Conservation (phyloP, 2,329 filamentous ascomycete species). For the Zymoseptoria brevis region DNA sequence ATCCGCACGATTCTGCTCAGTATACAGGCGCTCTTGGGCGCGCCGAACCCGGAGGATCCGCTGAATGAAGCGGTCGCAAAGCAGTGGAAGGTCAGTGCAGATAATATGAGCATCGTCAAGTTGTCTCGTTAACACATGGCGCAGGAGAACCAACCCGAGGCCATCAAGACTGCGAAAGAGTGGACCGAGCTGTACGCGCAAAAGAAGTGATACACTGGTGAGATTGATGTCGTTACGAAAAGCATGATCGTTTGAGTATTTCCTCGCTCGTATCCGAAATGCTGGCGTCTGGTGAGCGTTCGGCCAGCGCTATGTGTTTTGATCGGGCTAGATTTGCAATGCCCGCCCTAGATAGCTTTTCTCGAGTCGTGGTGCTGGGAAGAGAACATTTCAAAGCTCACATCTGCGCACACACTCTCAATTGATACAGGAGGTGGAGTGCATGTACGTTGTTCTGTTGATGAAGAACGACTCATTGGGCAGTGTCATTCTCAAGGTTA, state of each 20-base stretch:
- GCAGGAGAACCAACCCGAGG: conserved; percentile 75
- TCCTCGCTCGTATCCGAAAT: not conserved
- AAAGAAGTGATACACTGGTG: not conserved
- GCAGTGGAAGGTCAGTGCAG: not conserved
- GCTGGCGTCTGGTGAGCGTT: not conserved
- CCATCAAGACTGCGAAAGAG: conserved; percentile 83
- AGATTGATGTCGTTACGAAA: not conserved
- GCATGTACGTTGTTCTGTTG: not conserved
- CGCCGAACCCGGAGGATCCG: conserved; percentile 97
- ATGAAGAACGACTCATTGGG: not conserved
- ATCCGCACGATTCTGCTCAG: conserved; percentile 98
- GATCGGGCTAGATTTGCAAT: not conserved
- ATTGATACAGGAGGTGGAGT: not conserved
- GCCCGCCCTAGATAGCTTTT: not conserved
- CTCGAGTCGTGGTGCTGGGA: not conserved
- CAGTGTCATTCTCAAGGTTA: not conserved
- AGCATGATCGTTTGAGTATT: not conserved
- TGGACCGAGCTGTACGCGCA: conserved; percentile 79
- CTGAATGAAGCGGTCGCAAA: conserved; percentile 86
- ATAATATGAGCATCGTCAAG: not conserved
- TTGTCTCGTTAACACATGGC: conserved; percentile 6
- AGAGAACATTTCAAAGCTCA: not conserved
- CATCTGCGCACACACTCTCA: not conserved
- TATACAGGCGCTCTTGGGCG: conserved; percentile 91
- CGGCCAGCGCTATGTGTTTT: not conserved